A percentile compares a stretch with the other conserved stretches of the same genome.
Evolutionary conservation across 441 rosid species (phyloP).

Genomic region (Daphne laureola): DNA sequence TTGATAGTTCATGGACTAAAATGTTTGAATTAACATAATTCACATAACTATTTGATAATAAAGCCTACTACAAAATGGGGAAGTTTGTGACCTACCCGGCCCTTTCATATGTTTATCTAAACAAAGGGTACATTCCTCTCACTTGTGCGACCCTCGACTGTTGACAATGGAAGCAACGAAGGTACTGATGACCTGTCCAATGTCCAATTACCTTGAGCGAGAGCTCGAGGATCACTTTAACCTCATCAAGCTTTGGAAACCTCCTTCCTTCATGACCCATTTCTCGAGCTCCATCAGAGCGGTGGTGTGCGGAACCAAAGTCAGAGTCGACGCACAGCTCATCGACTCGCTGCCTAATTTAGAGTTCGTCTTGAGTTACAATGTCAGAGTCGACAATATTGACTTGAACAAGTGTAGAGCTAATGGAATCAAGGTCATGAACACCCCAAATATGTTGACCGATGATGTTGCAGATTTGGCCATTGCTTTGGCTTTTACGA

Average conservation of each 20-base stretch:
- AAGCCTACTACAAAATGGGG: too few species aligned
- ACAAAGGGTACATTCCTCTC: too few species aligned
- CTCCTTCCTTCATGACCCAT: conserved; percentile 23
- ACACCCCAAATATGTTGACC: conserved; percentile 62
- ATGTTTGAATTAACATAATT: too few species aligned
- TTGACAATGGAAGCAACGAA: too few species aligned
- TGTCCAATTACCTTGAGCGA: too few species aligned
- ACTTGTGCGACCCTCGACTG: too few species aligned
- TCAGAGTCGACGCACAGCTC: conserved; percentile 51
- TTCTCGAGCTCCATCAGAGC: conserved; percentile 35
- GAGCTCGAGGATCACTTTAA: conserved; percentile 17
- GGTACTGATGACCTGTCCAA: too few species aligned
- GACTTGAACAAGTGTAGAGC: conserved; percentile 48
- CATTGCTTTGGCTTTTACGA: conserved; percentile 46
- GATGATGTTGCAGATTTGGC: conserved; percentile 60
- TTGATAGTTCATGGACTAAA: too few species aligned
- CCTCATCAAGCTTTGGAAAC: conserved; percentile 38
- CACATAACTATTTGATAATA: too few species aligned
- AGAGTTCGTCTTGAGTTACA: conserved; percentile 49
- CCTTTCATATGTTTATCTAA: too few species aligned
- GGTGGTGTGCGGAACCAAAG: conserved; percentile 34
- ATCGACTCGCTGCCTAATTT: conserved; percentile 43
- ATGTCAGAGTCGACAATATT: conserved; percentile 53
- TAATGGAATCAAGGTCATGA: conserved; percentile 46
- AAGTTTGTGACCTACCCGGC: too few species aligned